Evolutionary conservation across 176 grass and related monocot genomes (phyloP), one percentile per base, ranked within the genome.

Genomic region (Themeda triandra): DNA sequence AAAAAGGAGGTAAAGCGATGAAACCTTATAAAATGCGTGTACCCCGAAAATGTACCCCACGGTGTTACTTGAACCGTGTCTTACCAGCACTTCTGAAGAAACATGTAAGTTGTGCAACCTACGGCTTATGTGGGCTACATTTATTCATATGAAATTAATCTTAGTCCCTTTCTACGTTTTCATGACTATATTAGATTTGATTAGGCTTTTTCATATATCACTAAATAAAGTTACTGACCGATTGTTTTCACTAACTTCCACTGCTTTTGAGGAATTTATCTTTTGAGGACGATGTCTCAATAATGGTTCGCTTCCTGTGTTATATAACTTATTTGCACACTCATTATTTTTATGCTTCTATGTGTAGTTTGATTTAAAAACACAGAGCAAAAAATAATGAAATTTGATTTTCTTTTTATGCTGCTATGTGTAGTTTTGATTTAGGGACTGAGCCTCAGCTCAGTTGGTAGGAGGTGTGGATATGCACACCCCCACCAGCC

Each of bases 31-130:
- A 81, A 54, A 92, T 94, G 94, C 78, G 85, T 17, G 94, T 94
- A 9, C 94, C 94, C 10, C 85, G 94, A 54, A 97, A 94, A 75
- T 97, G 89, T 80, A 92, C 80, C 45, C 82, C 83, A 15, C 74
- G 80, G 80, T 94, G 87, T 88, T 97, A 97, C 67, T 44, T 92
- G 71, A 97, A 70, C 73, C 91, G 85, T 14, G 92, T 92, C 48
- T 88, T 97, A 65, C 94, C 92, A 53, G 85, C 80, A 51, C 82
- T 97, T 84, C 71, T 88, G 48, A 97, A 97, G 85, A 97, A 97
- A 81, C 92, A 90, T 85, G 94, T 94, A 83, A 93, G 89, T 86
- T 40, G 19, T 46, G 35, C 36, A 58, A 40, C 60, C 24, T 80
- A 9, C 73, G 18, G 60, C 60, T 66, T 68, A 42, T 4, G 9